Base-by-base conservation (phyloP, 78 protist genomes). In the Chrysochromulina parva region DNA sequence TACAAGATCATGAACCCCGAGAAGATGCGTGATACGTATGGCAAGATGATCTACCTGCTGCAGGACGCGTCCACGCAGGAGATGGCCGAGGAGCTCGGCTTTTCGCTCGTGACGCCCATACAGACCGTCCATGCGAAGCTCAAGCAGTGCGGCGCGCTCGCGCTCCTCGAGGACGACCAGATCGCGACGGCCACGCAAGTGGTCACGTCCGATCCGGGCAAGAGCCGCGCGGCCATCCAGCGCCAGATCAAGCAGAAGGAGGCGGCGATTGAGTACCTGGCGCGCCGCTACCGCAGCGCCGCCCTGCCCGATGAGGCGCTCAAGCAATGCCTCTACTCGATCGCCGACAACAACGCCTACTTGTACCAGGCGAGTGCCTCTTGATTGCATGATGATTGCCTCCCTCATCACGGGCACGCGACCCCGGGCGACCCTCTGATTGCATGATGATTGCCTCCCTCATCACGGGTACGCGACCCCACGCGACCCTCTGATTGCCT, bases 1-100 rank as follows among this genome's bases (percentile, higher is more conserved):
- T 94, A 96, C 92, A 97, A 97, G 92, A 92, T 96, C 78, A 89
- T 96, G 94, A 97, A 97, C 92, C 99, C 99, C 28, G 96, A 93
- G 53, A 92, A 91, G 17, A 90, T 92, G 95, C 93, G 97, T 6
- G 38, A 89, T 4, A 16, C 88, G 48, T 96, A 97, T 94, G 99
- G 97, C 62, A 96, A 96, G 88, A 93, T 97, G 85, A 60, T 97
- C 59, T 93, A 93, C 91, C 26, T 97, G n/a, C 82, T 97, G 52
- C 95, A 93, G 82, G 82, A 74, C 82, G 82, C 82, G 13, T 4
- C 1, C 82, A 1, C 82, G 58, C 57, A 9, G 53, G 5, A 17
- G 59, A 26, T 38, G 78, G 20, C 52, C 71, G 88, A 71, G 38
- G 1, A 91, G 22, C 59, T 96, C 11, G 95, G 94, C 57, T 82